A percentile compares a stretch with the other conserved stretches of the same genome.
Evolutionary conservation across 1,284 basidiomycete genomes (phyloP).

Genomic region (Boletellus dicymbophilus): DNA sequence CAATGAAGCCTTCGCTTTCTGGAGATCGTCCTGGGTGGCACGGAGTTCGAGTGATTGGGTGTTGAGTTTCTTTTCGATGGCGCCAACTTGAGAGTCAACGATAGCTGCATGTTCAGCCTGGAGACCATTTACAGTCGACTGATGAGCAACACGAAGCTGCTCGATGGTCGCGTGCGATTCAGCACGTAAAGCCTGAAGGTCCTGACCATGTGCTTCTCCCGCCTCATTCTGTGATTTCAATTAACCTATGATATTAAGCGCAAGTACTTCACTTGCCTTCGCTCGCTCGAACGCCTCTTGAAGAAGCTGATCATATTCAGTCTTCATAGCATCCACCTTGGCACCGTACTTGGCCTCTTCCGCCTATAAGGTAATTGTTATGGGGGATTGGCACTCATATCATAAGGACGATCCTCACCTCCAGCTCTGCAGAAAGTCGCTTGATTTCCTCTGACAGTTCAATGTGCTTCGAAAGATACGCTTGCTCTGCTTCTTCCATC

Average conservation of each 20-base stretch:
- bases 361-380: slow-evolving; percentile 39
- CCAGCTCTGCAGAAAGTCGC: slow-evolving; percentile 58
- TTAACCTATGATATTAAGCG: slow-evolving; percentile 2
- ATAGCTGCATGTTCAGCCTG: slow-evolving; percentile 60
- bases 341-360: slow-evolving; percentile 69
- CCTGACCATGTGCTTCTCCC: slow-evolving; percentile 62
- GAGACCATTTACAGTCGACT: slow-evolving; percentile 57
- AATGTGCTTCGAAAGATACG: slow-evolving; percentile 48
- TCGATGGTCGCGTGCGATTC: slow-evolving; percentile 66
- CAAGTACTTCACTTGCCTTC: slow-evolving; percentile 52
- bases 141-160: slow-evolving; percentile 65
- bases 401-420: slow-evolving; percentile 43
- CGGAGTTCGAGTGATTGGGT: slow-evolving; percentile 69
- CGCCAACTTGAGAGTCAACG: slow-evolving; percentile 57
- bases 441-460: slow-evolving; percentile 62
- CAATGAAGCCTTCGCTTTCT: slow-evolving; percentile 65
- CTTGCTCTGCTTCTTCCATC: slow-evolving; percentile 52
- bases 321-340: slow-evolving; percentile 66
- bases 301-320: slow-evolving; percentile 64
- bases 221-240: slow-evolving; percentile 57
- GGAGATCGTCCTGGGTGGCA: slow-evolving; percentile 79
- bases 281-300: slow-evolving; percentile 74
- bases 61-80: slow-evolving; percentile 64
- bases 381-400: not conserved
- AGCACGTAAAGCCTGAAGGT: slow-evolving; percentile 67